Conservation (phyloP, 768 basidiomycete genomes). For the Pleurotus tuber-regium region DNA sequence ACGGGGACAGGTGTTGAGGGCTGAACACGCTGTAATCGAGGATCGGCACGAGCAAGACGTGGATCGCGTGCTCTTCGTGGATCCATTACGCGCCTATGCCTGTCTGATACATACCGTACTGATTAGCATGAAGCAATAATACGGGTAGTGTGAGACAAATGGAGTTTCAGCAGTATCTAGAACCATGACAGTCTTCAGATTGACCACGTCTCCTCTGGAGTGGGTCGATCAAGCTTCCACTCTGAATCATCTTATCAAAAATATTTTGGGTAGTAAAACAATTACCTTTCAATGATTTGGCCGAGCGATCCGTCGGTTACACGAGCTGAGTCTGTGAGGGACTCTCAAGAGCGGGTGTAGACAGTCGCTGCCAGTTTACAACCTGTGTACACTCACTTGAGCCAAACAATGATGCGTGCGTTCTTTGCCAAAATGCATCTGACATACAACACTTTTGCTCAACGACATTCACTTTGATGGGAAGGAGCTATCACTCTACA, state of each 20-base stretch:
- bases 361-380: background rate
- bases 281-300: constrained; percentile 7
- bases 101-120: background rate
- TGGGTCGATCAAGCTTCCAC: constrained; percentile 86
- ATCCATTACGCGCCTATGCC: constrained; percentile 51
- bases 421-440: no score
- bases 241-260: constrained; percentile 76
- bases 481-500: background rate
- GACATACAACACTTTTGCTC: no score
- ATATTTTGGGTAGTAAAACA: background rate
- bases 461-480: background rate
- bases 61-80: constrained; percentile 80
- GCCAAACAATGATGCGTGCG: background rate
- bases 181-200: constrained; percentile 75
- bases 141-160: constrained; percentile 15
- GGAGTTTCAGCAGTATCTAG: constrained; percentile 91
- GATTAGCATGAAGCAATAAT: constrained; percentile 14
- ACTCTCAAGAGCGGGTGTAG: no score
- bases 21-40: constrained; percentile 53
- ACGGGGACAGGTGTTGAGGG: constrained; percentile 36
- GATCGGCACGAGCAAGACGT: constrained; percentile 69
- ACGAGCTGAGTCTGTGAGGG: no score
- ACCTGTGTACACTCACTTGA: background rate
- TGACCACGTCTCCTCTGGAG: constrained; percentile 48
- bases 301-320: no score